phyloP scores from a whole-genome alignment of 305 asterid species.

The Fraxinus latifolia region DNA sequence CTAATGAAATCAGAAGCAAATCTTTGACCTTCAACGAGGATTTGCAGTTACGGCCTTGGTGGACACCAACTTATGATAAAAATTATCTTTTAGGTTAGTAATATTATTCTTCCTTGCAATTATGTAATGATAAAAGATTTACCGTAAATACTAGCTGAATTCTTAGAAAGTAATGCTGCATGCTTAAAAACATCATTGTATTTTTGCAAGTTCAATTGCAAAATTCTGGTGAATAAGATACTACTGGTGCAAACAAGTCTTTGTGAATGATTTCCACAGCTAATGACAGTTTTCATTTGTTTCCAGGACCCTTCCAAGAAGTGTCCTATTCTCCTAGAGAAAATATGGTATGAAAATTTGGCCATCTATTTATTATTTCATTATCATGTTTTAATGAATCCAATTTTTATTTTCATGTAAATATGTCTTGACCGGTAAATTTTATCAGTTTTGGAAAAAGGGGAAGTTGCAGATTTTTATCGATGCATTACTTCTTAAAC shows the following conservation, averaged over 20 bases:
- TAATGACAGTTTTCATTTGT: conserved; percentile 24
- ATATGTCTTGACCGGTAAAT: neutral
- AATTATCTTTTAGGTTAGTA: conserved; percentile 88
- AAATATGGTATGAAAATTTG: conserved; percentile 53
- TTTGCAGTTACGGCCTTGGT: conserved; percentile 88
- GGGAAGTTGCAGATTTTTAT: conserved; percentile 13
- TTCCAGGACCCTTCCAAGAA: conserved; percentile 88
- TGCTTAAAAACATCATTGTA: neutral
- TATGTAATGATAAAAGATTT: conserved; percentile 9
- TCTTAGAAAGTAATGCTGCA: neutral
- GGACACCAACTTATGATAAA: conserved; percentile 88
- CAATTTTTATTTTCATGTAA: neutral
- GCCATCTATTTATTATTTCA: conserved; percentile 16
- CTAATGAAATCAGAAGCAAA: conserved; percentile 69
- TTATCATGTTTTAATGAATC: neutral
- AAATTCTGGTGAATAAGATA: conserved; percentile 3
- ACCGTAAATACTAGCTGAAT: neutral
- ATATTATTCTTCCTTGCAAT: conserved; percentile 13
- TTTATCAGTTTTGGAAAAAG: neutral
- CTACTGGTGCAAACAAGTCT: conserved; percentile 18
- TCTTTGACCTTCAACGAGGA: conserved; percentile 86
- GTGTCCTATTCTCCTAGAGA: conserved; percentile 63
- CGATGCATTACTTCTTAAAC: neutral
- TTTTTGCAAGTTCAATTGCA: neutral
- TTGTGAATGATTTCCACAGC: conserved; percentile 9